Percentiles rank a stretch among this genome's conserved stretches.
These are phyloP conservation scores for Trametes punicea DNA, from an alignment of 768 basidiomycete genomes.

Conservation along the genomic window DNA sequence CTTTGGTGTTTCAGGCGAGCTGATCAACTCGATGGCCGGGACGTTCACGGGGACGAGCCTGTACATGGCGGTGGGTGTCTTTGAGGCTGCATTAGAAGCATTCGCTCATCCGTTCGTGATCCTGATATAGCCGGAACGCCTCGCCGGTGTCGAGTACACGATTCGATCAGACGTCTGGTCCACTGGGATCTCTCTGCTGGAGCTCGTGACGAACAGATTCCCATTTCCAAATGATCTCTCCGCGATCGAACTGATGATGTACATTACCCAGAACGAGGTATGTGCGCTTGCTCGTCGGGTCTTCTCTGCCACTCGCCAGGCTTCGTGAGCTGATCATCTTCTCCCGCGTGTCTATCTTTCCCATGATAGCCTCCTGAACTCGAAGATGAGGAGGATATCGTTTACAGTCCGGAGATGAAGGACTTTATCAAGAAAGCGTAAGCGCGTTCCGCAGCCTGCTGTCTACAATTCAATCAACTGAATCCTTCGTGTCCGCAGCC, in stretches of 20 bases:
- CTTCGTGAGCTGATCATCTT: slow-evolving; percentile 13
- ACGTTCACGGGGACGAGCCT: slow-evolving; percentile 98
- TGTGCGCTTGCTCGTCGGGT: slow-evolving; percentile 23
- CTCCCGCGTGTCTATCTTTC: slow-evolving; percentile 21
- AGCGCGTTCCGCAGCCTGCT: slow-evolving; percentile 31
- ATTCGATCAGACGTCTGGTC: slow-evolving; percentile 99
- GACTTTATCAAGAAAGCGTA: slow-evolving; percentile 87
- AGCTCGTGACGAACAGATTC: slow-evolving; percentile 91
- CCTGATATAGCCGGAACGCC: slow-evolving; percentile 77
- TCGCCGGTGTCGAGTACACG: slow-evolving; percentile 87
- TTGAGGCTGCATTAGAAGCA: neutral
- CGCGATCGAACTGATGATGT: slow-evolving; percentile 91
- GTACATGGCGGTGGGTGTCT: slow-evolving; percentile 91
- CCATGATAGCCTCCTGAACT: slow-evolving; percentile 69
- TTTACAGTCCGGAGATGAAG: slow-evolving; percentile 84
- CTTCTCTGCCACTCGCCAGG: slow-evolving; percentile 6
- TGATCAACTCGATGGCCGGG: slow-evolving; percentile 86
- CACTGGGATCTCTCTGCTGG: slow-evolving; percentile 89
- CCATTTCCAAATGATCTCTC: slow-evolving; percentile 91
- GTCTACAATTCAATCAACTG: neutral
- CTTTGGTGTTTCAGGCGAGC: slow-evolving; percentile 96
- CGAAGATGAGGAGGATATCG: slow-evolving; percentile 63
- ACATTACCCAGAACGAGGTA: slow-evolving; percentile 80
- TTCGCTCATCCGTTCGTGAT: slow-evolving; percentile 3
- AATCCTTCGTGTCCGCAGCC: slow-evolving; percentile 38